A percentile compares a stretch with the other conserved stretches of the same genome.
These are phyloP conservation scores for Pseudocercospora eumusae DNA, from an alignment of 2,329 filamentous ascomycete species.

Conservation along the genomic window DNA sequence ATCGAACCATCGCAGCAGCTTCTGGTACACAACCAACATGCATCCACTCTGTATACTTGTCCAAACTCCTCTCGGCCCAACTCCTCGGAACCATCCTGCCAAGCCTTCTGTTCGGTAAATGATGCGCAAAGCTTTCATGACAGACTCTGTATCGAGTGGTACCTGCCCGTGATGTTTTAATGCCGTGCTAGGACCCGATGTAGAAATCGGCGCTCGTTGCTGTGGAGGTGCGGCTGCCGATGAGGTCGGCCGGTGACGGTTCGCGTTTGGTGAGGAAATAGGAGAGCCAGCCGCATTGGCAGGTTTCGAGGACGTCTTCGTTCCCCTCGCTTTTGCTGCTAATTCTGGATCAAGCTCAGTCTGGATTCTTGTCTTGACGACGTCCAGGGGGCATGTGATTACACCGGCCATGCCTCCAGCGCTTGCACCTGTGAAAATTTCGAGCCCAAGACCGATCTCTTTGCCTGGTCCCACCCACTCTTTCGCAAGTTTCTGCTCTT, in stretches of 20 bases:
- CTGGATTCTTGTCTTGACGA: conserved; percentile 95
- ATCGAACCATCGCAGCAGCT: conserved; percentile 76
- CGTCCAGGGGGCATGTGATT: conserved; percentile 92
- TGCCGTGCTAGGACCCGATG: conserved; percentile 83
- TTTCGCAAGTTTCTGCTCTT: conserved; percentile 81
- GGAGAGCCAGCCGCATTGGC: conserved; percentile 15
- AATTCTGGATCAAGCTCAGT: conserved; percentile 72
- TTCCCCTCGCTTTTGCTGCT: conserved; percentile 36
- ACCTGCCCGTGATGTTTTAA: conserved; percentile 76
- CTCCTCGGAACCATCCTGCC: conserved; percentile 88
- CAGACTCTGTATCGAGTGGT: conserved; percentile 83
- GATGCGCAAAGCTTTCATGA: conserved; percentile 77
- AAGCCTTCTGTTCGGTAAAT: conserved; percentile 91
- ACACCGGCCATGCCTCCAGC: conserved; percentile 92
- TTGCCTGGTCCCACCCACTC: conserved; percentile 69
- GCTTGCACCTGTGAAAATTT: conserved; percentile 83
- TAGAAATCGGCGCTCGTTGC: conserved; percentile 66
- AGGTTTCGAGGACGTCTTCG: conserved; percentile 14
- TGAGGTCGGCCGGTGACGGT: conserved; percentile 23
- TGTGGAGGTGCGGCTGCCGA: conserved; percentile 10
- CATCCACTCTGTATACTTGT: conserved; percentile 95
- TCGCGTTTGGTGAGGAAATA: conserved; percentile 15
- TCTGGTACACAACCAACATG: conserved; percentile 95
- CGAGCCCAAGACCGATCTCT: conserved; percentile 81
- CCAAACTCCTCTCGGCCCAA: conserved; percentile 91